Evolutionary conservation across 257 asterid species (phyloP), one percentile per base, ranked within the genome.

Genomic region (Scutellaria barbata): DNA sequence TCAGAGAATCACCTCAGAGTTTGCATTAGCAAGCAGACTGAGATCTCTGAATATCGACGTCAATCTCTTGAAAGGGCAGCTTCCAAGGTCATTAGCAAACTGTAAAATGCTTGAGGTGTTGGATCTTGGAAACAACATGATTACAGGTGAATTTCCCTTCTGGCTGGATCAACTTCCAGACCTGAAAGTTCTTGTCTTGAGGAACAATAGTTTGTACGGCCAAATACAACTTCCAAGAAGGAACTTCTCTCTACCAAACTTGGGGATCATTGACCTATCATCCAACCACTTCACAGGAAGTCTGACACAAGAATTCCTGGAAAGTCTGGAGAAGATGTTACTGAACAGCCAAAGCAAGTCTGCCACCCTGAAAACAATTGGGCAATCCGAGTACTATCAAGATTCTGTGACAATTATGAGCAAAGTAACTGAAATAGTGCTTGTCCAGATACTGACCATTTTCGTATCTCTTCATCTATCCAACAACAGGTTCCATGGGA

Each of bases 331-430:
- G 6, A 75, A 68, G 58, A 75, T 75, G 80, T 10, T 63, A 13
- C 33, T 53, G 45, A 68, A 75, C 65, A 52, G 66, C 7, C 35
- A 75, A 60, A 68, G 45, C 80, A 75, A 62, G 71, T 68, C 75
- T 10, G 64, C 71, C 40, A 22, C 60, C 18, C 56, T 61, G 0
- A 75, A 59, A 66, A 68, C 75, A 5, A 51, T 75, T 12, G 80
- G 80, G 37, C 71, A 68, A 61, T 60, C 68, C 17, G 80, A 75
- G 75, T 75, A 75, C 75, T 68, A 68, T 52, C 80, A 75, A 75
- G 75, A 75, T 17, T 68, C 80, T 0, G 80, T 68, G 35, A 75
- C 80, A 6, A 68, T 75, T 39, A 61, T 75, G 80, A 75, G 71
- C 55, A 75, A 76, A 51, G 80, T 75, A 61, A 1, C 16, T 8